Evolutionary conservation across 305 asterid species (phyloP), one percentile per base, ranked within the genome.

Genomic region (Andrographis paniculata): DNA sequence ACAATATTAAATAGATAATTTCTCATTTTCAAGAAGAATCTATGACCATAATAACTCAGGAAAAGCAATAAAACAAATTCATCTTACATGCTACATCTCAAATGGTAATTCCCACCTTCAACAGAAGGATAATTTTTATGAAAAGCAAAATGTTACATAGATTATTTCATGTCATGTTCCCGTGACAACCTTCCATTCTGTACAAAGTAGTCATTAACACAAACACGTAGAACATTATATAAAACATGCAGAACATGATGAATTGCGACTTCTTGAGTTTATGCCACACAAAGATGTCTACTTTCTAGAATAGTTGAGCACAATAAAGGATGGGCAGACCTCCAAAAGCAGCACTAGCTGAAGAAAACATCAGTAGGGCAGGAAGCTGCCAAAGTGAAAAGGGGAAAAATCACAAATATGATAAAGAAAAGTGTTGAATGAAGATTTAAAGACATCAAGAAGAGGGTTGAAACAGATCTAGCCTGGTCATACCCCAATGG

Each of bases 321-420:
- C 16, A 17, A 52, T 37, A 58, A 5, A 19, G 14, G 11, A 8
- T 20, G 2, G 45, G 45, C 67, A 46, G 70, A 78, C 95, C 93
- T 67, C 93, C 93, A 78, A 78, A 76, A 52, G 78, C 78, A 42
- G 94, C 79, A 59, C 88, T 71, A 49, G 86, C 79, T 17, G 84
- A 77, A 27, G 95, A 68, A 60, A 70, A 78, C 62, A 72, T 55
- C 17, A 77, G 66, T 40, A 80, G 66, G 41, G 88, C 75, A 44
- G 93, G 93, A 59, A 84, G 53, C 93, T 84, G 76, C 56, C 33
- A 50, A 47, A 52, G 3, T 5, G n/a, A 30, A 19, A 38, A 20
- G 35, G 31, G 31, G 1, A 38, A 4, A 10, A 2, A 14, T 10
- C 15, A 17, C 5, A 42, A 20, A 37, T 7, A 33, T 33, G 4